Evolutionary conservation across 192 early-diverging fungal genomes (phyloP), one percentile per base, ranked within the genome.

Genomic region (Helicostylum pulchrum): DNA sequence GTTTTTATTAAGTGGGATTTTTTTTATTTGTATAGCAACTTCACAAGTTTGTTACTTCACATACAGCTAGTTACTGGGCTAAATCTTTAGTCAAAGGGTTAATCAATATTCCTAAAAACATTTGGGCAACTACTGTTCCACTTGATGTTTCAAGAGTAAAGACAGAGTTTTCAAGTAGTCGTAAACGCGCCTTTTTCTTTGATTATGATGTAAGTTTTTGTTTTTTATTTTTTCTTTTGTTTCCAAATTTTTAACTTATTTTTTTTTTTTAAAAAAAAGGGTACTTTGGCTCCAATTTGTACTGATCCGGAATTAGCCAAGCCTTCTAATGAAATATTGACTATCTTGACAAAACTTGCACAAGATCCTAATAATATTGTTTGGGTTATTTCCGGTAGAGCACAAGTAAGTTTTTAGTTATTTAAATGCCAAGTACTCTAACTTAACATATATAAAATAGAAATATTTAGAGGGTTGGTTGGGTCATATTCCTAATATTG

Each of bases 251-350:
- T 20, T 47, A 39, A 14, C 21, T 48, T 32, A 49, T 44, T 55
- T 15, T 39, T 1, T 53, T 19, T 57, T 57, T 23, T 59, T 19
- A 26, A 26, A 26, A 26, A 26, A 26, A 26, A 90, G 88, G 97
- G 97, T 17, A 97, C 97, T 3, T 77, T 99, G 32, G 94, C 94
- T 1, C 94, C 97, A 5, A 99, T 99, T 55, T 81, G 82, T 49
- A 91, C 89, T 68, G 88, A 82, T 7, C 97, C 97, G 11, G 81
- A 82, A n/a, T 91, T 87, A n/a, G 97, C 97, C 4, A 69, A 90
- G 10, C 97, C 97, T 39, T 84, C 90, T 34, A 81, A 88, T 32
- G 80, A 87, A 19, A 92, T 94, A 90, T 80, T 94, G 15, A 72
- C 81, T 54, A 85, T 85, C 1, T 67, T 99, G 58, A 69, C 72